Conservation (phyloP, 2,329 filamentous ascomycete genomes). For the Aureobasidium sp. region DNA sequence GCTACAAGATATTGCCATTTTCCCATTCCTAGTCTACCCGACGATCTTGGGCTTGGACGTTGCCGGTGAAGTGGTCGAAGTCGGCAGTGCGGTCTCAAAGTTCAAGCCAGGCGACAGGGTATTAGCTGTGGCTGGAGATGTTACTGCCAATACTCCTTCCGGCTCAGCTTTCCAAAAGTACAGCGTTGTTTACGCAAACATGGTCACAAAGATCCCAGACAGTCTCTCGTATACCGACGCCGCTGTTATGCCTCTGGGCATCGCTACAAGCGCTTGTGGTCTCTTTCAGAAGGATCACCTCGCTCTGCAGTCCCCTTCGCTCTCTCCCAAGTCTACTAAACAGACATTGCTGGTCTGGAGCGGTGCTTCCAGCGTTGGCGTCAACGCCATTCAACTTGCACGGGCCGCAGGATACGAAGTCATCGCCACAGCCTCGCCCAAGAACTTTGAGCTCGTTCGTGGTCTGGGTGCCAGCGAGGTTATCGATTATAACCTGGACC, state of each 20-base stretch:
- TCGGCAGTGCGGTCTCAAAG: constrained; percentile 17
- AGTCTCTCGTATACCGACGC: constrained; percentile 30
- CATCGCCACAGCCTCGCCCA: constrained; percentile 34
- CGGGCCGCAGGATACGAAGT: constrained; percentile 39
- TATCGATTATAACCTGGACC: constrained; percentile 35
- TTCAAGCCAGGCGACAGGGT: constrained; percentile 32
- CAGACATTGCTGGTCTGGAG: constrained; percentile 43
- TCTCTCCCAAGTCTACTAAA: constrained; percentile 19
- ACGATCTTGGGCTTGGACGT: constrained; percentile 24
- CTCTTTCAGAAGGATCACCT: constrained; percentile 20
- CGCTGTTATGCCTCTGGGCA: constrained; percentile 35
- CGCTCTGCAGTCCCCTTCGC: constrained; percentile 13
- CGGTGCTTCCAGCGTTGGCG: constrained; percentile 42
- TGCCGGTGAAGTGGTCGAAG: constrained; percentile 26
- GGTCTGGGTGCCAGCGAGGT: constrained; percentile 37
- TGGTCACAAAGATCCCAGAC: constrained; percentile 33
- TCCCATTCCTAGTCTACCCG: constrained; percentile 19
- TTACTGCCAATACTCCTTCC: not conserved
- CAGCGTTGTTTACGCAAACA: constrained; percentile 24
- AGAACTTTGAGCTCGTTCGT: constrained; percentile 38
- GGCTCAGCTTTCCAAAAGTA: constrained; percentile 27
- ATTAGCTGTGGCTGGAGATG: constrained; percentile 16
- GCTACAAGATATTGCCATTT: constrained; percentile 25
- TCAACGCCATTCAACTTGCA: constrained; percentile 40
- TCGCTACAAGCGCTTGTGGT: constrained; percentile 32